Conservation (phyloP, 108 stramenopile species). For the Skeletonema grethae region DNA sequence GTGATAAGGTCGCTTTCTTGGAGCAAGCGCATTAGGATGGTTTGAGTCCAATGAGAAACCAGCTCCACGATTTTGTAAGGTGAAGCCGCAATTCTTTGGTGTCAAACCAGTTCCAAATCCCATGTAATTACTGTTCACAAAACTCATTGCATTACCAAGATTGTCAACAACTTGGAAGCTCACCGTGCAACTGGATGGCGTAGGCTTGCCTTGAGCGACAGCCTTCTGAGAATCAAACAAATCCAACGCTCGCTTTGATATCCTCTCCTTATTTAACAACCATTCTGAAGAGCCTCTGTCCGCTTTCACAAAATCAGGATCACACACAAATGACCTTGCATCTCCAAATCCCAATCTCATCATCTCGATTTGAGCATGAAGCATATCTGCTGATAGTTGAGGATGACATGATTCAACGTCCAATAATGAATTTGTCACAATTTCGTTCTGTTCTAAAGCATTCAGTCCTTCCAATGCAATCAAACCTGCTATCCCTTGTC, state of each 20-base stretch:
- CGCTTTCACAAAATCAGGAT: conserved; percentile 56
- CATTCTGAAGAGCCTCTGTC: conserved; percentile 36
- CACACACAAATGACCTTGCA: conserved; percentile 76
- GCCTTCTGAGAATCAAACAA: conserved; percentile 69
- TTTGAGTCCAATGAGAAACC: conserved; percentile 79
- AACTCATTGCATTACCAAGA: conserved; percentile 92
- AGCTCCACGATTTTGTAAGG: conserved; percentile 93
- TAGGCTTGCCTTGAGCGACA: conserved; percentile 50
- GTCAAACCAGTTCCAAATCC: conserved; percentile 96
- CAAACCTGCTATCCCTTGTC: conserved; percentile 93
- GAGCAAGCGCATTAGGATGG: conserved; percentile 90
- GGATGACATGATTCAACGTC: conserved; percentile 24
- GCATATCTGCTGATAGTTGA: conserved; percentile 58
- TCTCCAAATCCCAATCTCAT: conserved; percentile 93
- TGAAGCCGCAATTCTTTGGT: conserved; percentile 92
- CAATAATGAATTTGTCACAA: conserved; percentile 23
- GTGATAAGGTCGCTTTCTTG: conserved; percentile 93
- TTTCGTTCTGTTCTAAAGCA: conserved; percentile 46
- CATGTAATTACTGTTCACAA: conserved; percentile 95
- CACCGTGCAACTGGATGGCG: conserved; percentile 84
- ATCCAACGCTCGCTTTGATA: conserved; percentile 49
- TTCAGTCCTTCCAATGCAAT: conserved; percentile 88
- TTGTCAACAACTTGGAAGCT: conserved; percentile 92
- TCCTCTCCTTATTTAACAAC: conserved; percentile 64
- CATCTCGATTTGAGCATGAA: conserved; percentile 86